Conservation (phyloP, 805 yeast species). For the Naumovozyma baii region DNA sequence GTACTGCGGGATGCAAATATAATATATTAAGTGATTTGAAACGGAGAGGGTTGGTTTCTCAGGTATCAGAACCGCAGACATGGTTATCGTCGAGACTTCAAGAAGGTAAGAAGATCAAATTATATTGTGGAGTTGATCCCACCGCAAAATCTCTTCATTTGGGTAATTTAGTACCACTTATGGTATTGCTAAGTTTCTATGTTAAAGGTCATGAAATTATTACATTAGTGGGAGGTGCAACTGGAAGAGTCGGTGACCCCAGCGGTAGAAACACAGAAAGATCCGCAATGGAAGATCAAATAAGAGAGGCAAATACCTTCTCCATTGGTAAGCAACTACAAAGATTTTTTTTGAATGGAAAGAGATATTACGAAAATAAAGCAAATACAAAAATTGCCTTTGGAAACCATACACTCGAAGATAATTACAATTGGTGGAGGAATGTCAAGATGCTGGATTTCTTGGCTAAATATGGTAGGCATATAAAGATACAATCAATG, state of each 20-base stretch:
- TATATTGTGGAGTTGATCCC: constrained; percentile 96
- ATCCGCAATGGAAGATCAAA: constrained; percentile 40
- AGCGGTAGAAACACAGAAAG: constrained; percentile 83
- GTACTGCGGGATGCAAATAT: background rate
- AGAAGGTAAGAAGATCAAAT: constrained; percentile 35
- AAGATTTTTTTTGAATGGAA: constrained; percentile 51
- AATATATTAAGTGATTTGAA: background rate
- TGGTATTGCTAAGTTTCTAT: constrained; percentile 75
- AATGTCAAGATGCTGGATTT: constrained; percentile 68
- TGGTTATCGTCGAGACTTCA: constrained; percentile 8
- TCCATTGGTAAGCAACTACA: constrained; percentile 54
- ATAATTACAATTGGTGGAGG: constrained; percentile 84
- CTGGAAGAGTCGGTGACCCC: constrained; percentile 95
- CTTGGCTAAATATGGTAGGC: constrained; percentile 63
- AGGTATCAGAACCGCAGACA: constrained; percentile 24
- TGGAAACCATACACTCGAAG: constrained; percentile 39
- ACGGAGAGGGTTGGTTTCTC: constrained; percentile 23
- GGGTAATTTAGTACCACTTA: constrained; percentile 82
- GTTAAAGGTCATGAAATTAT: constrained; percentile 78
- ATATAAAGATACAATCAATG: constrained; percentile 79
- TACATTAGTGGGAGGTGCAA: constrained; percentile 88
- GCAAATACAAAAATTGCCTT: constrained; percentile 30
- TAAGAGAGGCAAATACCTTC: constrained; percentile 46
- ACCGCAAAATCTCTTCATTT: constrained; percentile 82
- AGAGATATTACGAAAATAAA: constrained; percentile 44